A percentile compares a stretch with the other conserved stretches of the same genome.
Evolutionary conservation across 208 protist species (phyloP).

Genomic region (Leishmania gerbilli): DNA sequence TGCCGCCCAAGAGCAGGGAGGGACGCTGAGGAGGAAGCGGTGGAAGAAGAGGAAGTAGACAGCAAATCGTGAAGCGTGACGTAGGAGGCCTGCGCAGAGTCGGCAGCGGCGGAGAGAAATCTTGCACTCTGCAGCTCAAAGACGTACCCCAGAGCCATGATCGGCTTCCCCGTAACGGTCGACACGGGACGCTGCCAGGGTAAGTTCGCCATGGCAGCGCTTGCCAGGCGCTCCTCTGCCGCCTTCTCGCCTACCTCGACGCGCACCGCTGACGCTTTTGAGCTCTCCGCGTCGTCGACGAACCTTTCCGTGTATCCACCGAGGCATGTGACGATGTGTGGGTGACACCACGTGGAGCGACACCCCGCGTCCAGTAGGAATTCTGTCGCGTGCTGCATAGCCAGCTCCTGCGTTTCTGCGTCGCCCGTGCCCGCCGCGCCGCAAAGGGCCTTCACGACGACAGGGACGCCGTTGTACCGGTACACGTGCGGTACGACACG

Average conservation of each 20-base stretch:
- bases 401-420: slow-evolving; percentile 11
- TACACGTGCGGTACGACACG: slow-evolving; percentile 24
- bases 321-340: slow-evolving; percentile 50
- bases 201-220: not conserved
- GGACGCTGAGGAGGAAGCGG: slow-evolving; percentile 22
- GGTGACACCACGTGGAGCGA: slow-evolving; percentile 67
- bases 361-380: slow-evolving; percentile 65
- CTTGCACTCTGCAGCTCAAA: slow-evolving; percentile 20
- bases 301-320: slow-evolving; percentile 74
- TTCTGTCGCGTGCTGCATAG: slow-evolving; percentile 31
- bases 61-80: slow-evolving; percentile 46
- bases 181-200: slow-evolving; percentile 14
- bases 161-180: slow-evolving; percentile 6
- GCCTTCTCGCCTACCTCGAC: no score
- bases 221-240: not conserved
- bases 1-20: slow-evolving; percentile 42
- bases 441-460: slow-evolving; percentile 28
- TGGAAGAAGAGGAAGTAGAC: slow-evolving; percentile 18
- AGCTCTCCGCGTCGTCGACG: not conserved
- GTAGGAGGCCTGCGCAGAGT: not conserved
- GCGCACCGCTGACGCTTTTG: not conserved
- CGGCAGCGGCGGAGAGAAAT: not conserved
- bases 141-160: slow-evolving; percentile 50
- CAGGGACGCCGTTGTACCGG: slow-evolving; percentile 18
- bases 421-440: slow-evolving; percentile 3